Percentiles rank a stretch among this genome's conserved stretches.
Conservation (phyloP, 2,329 filamentous ascomycete species). For the Erysiphe pulchra region DNA sequence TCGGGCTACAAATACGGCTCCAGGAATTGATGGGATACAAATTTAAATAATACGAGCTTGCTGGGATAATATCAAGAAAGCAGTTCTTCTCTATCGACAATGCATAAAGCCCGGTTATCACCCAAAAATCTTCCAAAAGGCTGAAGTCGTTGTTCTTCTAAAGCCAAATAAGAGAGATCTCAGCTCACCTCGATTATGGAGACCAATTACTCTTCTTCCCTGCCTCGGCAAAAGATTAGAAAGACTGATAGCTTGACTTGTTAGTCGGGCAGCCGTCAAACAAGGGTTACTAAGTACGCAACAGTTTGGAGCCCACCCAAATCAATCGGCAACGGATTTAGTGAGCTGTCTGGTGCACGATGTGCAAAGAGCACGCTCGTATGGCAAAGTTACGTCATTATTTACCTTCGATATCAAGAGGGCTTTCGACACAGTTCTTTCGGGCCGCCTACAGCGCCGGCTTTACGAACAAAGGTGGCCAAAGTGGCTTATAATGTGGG, state of each 20-base stretch:
- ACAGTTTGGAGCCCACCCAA: not conserved
- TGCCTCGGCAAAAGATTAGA: not conserved
- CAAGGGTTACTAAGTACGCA: not conserved
- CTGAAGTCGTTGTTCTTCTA: too few species aligned
- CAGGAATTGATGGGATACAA: too few species aligned
- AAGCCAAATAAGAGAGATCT: too few species aligned
- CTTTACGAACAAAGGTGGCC: not conserved
- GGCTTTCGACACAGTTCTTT: too few species aligned
- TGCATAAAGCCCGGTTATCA: too few species aligned
- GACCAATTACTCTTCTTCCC: not conserved
- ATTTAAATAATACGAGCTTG: too few species aligned
- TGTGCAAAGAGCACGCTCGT: too few species aligned
- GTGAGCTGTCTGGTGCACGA: not conserved
- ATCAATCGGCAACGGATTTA: not conserved
- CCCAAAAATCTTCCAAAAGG: too few species aligned
- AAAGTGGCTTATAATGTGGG: not conserved
- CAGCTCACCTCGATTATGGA: not conserved
- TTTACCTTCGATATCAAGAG: too few species aligned
- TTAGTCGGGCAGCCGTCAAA: not conserved
- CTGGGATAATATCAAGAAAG: too few species aligned
- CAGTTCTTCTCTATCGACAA: too few species aligned
- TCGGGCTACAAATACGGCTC: not conserved
- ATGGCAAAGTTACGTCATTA: too few species aligned
- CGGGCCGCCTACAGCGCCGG: not conserved
- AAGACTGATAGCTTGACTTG: not conserved